Conservation (phyloP, 75 land plant species). For the Picea sitchensis region DNA sequence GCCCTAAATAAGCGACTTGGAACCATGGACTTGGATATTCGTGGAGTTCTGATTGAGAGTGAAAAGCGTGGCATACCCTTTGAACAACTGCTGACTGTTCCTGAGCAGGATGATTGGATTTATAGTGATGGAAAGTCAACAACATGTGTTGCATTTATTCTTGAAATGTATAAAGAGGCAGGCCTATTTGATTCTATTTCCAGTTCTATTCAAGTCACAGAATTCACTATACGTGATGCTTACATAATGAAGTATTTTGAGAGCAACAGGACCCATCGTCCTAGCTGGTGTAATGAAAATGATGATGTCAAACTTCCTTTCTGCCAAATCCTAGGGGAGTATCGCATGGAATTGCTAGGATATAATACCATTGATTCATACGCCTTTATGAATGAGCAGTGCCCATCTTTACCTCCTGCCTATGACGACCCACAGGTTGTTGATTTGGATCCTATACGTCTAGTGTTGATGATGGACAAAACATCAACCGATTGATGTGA, state of each 20-base stretch:
- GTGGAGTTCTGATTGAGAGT: too few species aligned
- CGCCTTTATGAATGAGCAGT: constrained; percentile 81
- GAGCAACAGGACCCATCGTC: constrained; percentile 56
- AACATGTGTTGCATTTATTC: too few species aligned
- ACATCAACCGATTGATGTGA: too few species aligned
- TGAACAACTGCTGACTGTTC: too few species aligned
- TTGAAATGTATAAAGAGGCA: too few species aligned
- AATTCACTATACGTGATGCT: constrained; percentile 94
- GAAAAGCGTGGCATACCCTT: too few species aligned
- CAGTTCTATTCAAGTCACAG: constrained; percentile 84
- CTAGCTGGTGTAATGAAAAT: constrained; percentile 78
- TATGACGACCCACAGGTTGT: constrained; percentile 55
- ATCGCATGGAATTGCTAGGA: constrained; percentile 86
- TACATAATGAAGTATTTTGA: constrained; percentile 86
- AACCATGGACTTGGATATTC: too few species aligned
- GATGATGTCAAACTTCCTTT: constrained; percentile 61
- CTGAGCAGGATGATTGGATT: too few species aligned
- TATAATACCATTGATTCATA: constrained; percentile 85
- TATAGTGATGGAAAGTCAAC: too few species aligned
- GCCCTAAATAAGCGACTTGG: too few species aligned
- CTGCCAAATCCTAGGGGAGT: too few species aligned
- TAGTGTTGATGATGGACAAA: too few species aligned
- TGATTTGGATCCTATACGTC: constrained; percentile 7
- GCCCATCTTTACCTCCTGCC: constrained; percentile 75
- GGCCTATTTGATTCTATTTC: constrained; percentile 73